These are phyloP conservation scores for Secale cereale DNA, from an alignment of 176 grass and related monocot species.

Conservation along the genomic window DNA sequence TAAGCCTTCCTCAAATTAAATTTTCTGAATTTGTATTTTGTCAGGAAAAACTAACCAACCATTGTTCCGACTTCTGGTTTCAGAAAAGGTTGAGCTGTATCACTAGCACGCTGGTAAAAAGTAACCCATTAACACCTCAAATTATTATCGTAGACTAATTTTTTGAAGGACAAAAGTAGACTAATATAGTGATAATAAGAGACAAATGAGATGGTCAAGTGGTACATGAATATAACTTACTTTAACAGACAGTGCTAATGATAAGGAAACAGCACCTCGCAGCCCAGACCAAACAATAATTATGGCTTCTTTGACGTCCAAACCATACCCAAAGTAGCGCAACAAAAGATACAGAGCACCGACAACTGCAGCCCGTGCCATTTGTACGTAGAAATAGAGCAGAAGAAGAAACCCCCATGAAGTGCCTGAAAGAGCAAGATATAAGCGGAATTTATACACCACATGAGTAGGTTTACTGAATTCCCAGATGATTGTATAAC, in stretches of 20 bases:
- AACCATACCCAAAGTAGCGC: constrained; percentile 76
- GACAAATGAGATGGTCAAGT: background rate
- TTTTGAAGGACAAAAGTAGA: background rate
- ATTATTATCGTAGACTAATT: background rate
- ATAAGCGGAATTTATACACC: constrained; percentile 15
- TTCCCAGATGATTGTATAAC: too few species aligned
- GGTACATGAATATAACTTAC: constrained; percentile 40
- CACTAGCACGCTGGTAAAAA: constrained; percentile 52
- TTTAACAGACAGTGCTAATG: constrained; percentile 76
- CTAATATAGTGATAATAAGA: constrained; percentile 12
- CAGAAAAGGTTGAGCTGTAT: constrained; percentile 53
- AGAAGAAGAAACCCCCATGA: constrained; percentile 85
- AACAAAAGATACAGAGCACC: constrained; percentile 62
- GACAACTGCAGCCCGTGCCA: constrained; percentile 68
- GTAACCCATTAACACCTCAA: constrained; percentile 16
- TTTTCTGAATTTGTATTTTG: background rate
- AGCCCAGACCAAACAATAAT: constrained; percentile 83
- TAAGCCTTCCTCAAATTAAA: constrained; percentile 19
- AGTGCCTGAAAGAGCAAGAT: constrained; percentile 49
- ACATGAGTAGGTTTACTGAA: too few species aligned
- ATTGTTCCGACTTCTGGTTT: constrained; percentile 68
- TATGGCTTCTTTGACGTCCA: constrained; percentile 74
- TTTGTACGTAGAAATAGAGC: constrained; percentile 78
- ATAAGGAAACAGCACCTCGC: constrained; percentile 79
- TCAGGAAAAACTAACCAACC: constrained; percentile 39